phyloP scores from a whole-genome alignment of 2,329 filamentous ascomycete genomes.

The Aspergillus pseudonomiae region DNA sequence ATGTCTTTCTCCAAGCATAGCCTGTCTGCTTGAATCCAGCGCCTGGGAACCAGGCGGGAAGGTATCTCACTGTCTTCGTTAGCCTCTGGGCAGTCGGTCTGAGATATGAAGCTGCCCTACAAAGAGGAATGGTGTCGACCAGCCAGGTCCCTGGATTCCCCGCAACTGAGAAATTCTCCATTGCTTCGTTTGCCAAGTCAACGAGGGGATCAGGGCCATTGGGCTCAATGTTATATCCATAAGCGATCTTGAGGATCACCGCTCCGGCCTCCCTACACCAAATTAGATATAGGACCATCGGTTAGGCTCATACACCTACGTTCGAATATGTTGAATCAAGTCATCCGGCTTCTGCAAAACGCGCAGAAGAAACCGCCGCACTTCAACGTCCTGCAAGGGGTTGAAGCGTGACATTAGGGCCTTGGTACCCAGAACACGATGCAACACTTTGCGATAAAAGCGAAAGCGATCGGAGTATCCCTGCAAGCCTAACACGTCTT shows the following conservation, averaged over 20 bases:
- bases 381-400: slow-evolving; percentile 48
- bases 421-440: slow-evolving; percentile 50
- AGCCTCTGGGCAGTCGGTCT: background rate
- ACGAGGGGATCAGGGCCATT: slow-evolving; percentile 38
- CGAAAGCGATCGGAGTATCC: slow-evolving; percentile 42
- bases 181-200: slow-evolving; percentile 42
- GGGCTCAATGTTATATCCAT: slow-evolving; percentile 34
- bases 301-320: slow-evolving; percentile 9
- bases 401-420: slow-evolving; percentile 42
- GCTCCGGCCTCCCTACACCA: slow-evolving; percentile 37
- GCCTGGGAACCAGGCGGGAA: slow-evolving; percentile 53
- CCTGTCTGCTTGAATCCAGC: slow-evolving; percentile 48
- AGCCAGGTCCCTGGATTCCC: slow-evolving; percentile 47
- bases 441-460: slow-evolving; percentile 49
- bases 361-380: slow-evolving; percentile 46
- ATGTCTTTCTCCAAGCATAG: slow-evolving; percentile 33
- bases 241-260: slow-evolving; percentile 46
- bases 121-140: slow-evolving; percentile 49
- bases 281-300: slow-evolving; percentile 7
- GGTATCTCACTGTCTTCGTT: slow-evolving; percentile 27
- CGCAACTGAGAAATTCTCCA: slow-evolving; percentile 47
- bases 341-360: slow-evolving; percentile 44
- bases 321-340: slow-evolving; percentile 46
- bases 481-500: slow-evolving; percentile 36
- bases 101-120: slow-evolving; percentile 12